Conservation (phyloP, 495 filamentous ascomycete genomes). For the Glutinoglossum americanum region DNA sequence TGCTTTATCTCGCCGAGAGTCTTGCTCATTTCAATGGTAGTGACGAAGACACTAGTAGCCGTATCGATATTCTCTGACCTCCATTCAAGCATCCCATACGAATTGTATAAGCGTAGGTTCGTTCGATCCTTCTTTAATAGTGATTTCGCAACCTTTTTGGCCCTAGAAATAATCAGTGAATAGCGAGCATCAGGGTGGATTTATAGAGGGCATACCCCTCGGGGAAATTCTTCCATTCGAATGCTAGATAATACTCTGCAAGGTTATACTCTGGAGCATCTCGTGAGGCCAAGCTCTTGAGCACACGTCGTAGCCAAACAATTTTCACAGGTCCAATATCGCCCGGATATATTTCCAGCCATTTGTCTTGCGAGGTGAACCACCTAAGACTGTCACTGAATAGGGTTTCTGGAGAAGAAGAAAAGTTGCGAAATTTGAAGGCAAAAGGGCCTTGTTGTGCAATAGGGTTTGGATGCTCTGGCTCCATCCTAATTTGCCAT, state of each 20-base stretch:
- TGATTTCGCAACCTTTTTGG: conserved; percentile 48
- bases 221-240: conserved; percentile 37
- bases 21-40: conserved; percentile 35
- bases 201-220: conserved; percentile 4
- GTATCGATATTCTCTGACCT: conserved; percentile 28
- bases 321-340: conserved; percentile 14
- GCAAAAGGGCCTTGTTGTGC: background rate
- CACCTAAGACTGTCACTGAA: conserved; percentile 19
- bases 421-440: conserved; percentile 3
- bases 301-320: conserved; percentile 27
- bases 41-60: conserved; percentile 42
- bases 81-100: conserved; percentile 53
- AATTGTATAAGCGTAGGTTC: conserved; percentile 51
- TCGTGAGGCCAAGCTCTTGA: conserved; percentile 32
- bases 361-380: conserved; percentile 23
- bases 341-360: conserved; percentile 10
- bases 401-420: conserved; percentile 16
- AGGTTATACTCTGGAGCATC: conserved; percentile 26
- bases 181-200: background rate
- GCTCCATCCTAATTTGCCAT: background rate
- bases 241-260: conserved; percentile 49
- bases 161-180: conserved; percentile 12
- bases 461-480: background rate
- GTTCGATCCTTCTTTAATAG: conserved; percentile 45
- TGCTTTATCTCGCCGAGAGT: conserved; percentile 19